A percentile compares a stretch with the other conserved stretches of the same genome.
Evolutionary conservation across 2,329 filamentous ascomycete species (phyloP).

Genomic region (Lecanosticta acicola): DNA sequence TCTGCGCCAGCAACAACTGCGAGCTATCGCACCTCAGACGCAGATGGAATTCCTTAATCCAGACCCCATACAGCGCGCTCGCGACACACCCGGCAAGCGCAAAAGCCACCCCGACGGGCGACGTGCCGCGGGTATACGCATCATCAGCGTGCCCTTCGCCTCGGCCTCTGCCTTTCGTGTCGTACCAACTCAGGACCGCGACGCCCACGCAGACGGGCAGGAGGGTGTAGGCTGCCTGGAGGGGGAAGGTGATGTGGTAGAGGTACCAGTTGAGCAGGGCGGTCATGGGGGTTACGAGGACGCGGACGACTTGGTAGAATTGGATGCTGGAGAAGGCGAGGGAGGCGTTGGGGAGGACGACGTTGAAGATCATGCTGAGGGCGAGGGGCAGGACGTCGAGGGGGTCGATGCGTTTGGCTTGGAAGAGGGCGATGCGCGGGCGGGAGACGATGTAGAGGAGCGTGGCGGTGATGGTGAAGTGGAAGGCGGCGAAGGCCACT

Average conservation of each 20-base stretch:
- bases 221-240: slow-evolving; percentile 50
- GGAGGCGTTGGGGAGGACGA: slow-evolving; percentile 63
- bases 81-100: slow-evolving; percentile 60
- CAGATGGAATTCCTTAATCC: slow-evolving; percentile 61
- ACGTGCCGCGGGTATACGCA: no score
- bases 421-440: slow-evolving; percentile 55
- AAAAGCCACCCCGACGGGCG: slow-evolving; percentile 56
- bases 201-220: slow-evolving; percentile 59
- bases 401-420: slow-evolving; percentile 51
- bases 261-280: slow-evolving; percentile 60
- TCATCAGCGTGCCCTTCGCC: slow-evolving; percentile 43
- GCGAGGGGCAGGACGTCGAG: slow-evolving; percentile 59
- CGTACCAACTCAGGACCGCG: slow-evolving; percentile 62
- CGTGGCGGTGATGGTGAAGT: slow-evolving; percentile 61
- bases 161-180: slow-evolving; percentile 46
- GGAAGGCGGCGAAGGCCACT: slow-evolving; percentile 62
- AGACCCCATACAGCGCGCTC: slow-evolving; percentile 63
- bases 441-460: slow-evolving; percentile 59
- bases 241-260: slow-evolving; percentile 53
- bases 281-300: slow-evolving; percentile 60
- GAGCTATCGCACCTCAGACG: slow-evolving; percentile 62
- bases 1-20: slow-evolving; percentile 65
- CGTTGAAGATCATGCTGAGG: slow-evolving; percentile 62
- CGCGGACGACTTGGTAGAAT: slow-evolving; percentile 65
- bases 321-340: slow-evolving; percentile 63